phyloP scores from a whole-genome alignment of 192 early-diverging fungal genomes.

The Lunasporangiospora selenospora region DNA sequence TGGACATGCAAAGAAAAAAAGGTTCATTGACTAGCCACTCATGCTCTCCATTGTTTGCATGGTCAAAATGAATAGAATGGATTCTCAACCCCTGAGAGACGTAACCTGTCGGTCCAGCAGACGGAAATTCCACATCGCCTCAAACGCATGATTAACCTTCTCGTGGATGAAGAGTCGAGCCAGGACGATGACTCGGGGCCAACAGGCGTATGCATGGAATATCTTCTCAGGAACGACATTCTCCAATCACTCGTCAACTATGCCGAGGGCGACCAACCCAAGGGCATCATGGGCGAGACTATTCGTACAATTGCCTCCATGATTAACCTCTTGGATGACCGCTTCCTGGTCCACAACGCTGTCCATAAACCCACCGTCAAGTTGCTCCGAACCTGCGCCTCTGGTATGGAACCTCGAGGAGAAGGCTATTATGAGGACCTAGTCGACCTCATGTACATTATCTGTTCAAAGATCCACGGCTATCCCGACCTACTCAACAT shows the following conservation, averaged over 20 bases:
- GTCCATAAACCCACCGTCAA: conserved; percentile 87
- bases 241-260: conserved; percentile 81
- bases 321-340: conserved; percentile 86
- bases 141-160: conserved; percentile 83
- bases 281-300: conserved; percentile 79
- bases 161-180: conserved; percentile 86
- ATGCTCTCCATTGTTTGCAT: neutral
- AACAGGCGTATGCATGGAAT: conserved; percentile 89
- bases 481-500: conserved; percentile 75
- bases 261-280: conserved; percentile 78
- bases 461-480: conserved; percentile 83
- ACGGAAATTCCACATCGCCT: conserved; percentile 82
- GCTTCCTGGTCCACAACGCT: conserved; percentile 89
- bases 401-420: conserved; percentile 53
- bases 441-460: conserved; percentile 77
- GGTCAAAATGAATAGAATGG: conserved; percentile 29
- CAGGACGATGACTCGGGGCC: conserved; percentile 68
- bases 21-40: neutral
- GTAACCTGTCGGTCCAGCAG: conserved; percentile 61
- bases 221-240: conserved; percentile 84
- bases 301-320: conserved; percentile 81
- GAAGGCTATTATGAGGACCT: conserved; percentile 67
- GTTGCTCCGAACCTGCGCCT: conserved; percentile 74
- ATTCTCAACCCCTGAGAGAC: conserved; percentile 34
- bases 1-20: neutral